Conservation (phyloP, 1,139 yeast genomes). For the Suzukiozyma palmioleophila region DNA sequence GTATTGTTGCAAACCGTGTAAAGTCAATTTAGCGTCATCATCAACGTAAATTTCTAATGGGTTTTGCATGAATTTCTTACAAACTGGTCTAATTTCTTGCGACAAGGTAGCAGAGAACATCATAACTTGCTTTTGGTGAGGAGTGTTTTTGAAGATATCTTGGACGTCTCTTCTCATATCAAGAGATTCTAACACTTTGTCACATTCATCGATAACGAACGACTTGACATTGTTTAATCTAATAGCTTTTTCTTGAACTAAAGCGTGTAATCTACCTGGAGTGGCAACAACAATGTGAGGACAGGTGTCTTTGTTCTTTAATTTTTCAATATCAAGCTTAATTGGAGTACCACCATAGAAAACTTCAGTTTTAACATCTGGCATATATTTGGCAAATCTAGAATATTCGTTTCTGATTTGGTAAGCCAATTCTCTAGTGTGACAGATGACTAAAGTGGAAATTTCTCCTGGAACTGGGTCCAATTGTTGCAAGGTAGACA, state of each 20-base stretch:
- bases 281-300: conserved; percentile 98
- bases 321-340: conserved; percentile 77
- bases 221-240: conserved; percentile 89
- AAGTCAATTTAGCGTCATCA: conserved; percentile 94
- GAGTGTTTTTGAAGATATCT: conserved; percentile 95
- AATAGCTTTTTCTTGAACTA: conserved; percentile 85
- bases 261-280: conserved; percentile 95
- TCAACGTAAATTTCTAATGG: conserved; percentile 97
- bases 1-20: conserved; percentile 98
- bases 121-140: conserved; percentile 98
- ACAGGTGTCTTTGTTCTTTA: conserved; percentile 89
- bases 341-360: conserved; percentile 96
- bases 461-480: conserved; percentile 98
- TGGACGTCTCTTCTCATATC: conserved; percentile 99
- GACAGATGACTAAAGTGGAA: conserved; percentile 90
- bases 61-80: conserved; percentile 97
- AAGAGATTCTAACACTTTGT: conserved; percentile 86
- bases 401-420: conserved; percentile 97
- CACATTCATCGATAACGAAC: conserved; percentile 97
- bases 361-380: conserved; percentile 94
- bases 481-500: conserved; percentile 93
- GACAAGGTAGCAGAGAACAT: conserved; percentile 97
- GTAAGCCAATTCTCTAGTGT: conserved; percentile 97
- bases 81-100: conserved; percentile 91
- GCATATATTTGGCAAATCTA: conserved; percentile 97